Evolutionary conservation across 2,329 filamentous ascomycete genomes (phyloP), one percentile per base, ranked within the genome.

Genomic region (Trichophyton simii): DNA sequence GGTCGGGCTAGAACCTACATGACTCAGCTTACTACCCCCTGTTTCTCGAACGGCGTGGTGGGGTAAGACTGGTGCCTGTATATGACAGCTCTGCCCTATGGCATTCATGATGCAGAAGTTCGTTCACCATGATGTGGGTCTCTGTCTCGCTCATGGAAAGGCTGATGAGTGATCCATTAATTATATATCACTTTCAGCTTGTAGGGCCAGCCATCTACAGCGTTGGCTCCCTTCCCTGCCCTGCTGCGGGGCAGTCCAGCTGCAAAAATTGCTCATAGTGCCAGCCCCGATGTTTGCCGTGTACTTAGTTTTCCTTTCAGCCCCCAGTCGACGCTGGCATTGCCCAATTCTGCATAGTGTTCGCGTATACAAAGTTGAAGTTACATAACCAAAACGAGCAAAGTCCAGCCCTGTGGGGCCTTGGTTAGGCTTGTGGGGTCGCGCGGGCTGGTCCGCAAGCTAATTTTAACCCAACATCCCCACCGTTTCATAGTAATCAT

Each of bases 361-460:
- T 22, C n/a, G 18, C 44, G 44, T 48, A 48, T 13, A 25, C 11
- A 9, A 20, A 48, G 44, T 48, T 20, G 44, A 48, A 48, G 20
- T 48, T 25, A 48, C 44, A 48, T 48, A 48, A 20, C n/a, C 20
- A 48, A 44, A 44, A 44, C 41, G 9, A 58, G 11, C 22, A 38
- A 57, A 58, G 55, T 58, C 55, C 55, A 38, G 55, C 55, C 55
- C 28, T 58, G 55, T 58, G 55, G 55, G 55, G 55, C 55, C 6
- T 11, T 38, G 9, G 13, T 42, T 42, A 18, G 55, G 34, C 34
- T 58, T 25, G 44, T 48, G 44, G 44, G n/a, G 25, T 41, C n/a
- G n/a, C 22, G 55, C 22, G 55, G 55, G 55, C 55, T 38, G 11
- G 28, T 38, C 34, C 34, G 55, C 9, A 20, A 58, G 31, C 13